Conservation (phyloP, 1,284 basidiomycete species). For the Naganishia sp. region DNA sequence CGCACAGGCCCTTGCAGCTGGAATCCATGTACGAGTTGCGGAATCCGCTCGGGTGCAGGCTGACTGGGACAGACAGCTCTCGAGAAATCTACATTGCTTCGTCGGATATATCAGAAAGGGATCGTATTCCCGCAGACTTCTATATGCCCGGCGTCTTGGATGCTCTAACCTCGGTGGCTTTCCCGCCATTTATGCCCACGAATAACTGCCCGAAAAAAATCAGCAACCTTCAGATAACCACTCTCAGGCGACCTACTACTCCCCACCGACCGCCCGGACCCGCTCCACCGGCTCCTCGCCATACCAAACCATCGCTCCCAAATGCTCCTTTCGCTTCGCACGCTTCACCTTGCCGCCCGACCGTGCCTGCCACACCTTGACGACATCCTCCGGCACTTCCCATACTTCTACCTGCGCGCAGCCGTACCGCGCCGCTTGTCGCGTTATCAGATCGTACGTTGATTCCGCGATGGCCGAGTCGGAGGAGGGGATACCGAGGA, state of each 20-base stretch:
- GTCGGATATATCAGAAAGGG: no score
- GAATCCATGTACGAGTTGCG: no score
- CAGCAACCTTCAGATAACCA: not conserved
- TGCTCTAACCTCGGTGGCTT: no score
- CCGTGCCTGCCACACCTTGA: slow-evolving; percentile 2
- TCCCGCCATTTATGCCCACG: slow-evolving; percentile 8
- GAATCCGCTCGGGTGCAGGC: no score
- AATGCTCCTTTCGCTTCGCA: slow-evolving; percentile 19
- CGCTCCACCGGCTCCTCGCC: not conserved
- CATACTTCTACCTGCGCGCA: slow-evolving; percentile 9
- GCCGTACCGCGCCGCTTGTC: slow-evolving; percentile 2
- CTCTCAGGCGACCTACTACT: slow-evolving; percentile 5
- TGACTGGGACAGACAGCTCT: no score
- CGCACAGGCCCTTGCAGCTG: no score
- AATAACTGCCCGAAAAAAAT: not conserved
- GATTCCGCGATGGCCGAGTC: not conserved
- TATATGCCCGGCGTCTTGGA: no score
- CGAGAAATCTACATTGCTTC: no score
- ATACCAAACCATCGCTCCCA: slow-evolving; percentile 30
- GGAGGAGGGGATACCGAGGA: not conserved
- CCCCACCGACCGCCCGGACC: slow-evolving; percentile 8
- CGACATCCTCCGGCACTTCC: slow-evolving; percentile 5
- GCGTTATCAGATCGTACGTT: not conserved
- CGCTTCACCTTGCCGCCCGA: not conserved
- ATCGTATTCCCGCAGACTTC: no score